Base-by-base conservation (phyloP, 2,329 filamentous ascomycete genomes). In the Grosmannia penicillata region DNA sequence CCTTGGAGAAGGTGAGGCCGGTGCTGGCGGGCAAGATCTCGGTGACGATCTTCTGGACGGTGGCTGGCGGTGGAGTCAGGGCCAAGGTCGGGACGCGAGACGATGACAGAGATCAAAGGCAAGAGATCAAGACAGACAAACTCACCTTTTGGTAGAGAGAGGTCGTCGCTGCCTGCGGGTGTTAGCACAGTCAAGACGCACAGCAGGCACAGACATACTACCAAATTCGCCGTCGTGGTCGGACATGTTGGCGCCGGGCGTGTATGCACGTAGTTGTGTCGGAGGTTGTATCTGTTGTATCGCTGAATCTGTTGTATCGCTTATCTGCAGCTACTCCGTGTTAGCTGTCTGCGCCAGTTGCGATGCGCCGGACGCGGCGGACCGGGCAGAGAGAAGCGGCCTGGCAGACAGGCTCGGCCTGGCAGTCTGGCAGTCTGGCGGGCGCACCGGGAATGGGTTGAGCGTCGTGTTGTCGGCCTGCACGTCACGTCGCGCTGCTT, bases 1-100 rank as follows among this genome's bases (percentile, higher is more conserved):
- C 91, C 57, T 94, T 95, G 31, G 87, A 84, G 56, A 96, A 96
- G 2, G 82, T 79, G 45, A 93, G 73, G 36, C 85, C 84, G 13
- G 58, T 62, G 35, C 80, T 75, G 1, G 80, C 64, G 2, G 85
- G 78, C 2, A 98, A 72, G 51, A 98, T 95, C 58, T 98, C 91
- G 42, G 80, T 80, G 49, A 98, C 89, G 48, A 98, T 98, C 61
- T 80, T 80, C 51, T 79, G 75, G n/a, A 80, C 75, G 6, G 75
- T 80, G 26, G 75, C 75, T 77, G 42, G 7, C 22, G 32, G n/a
- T 11, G 28, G 13, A 47, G 62, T 40, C 8, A 27, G 14, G 4
- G 10, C 6, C n/a, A 30, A 8, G 11, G 19, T 25, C 26, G 63
- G 56, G 22, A 13, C 24, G 25, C 2, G 19, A 19, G 9, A 29